Base-by-base conservation (phyloP, 495 filamentous ascomycete genomes). In the Tricharina praecox region DNA sequence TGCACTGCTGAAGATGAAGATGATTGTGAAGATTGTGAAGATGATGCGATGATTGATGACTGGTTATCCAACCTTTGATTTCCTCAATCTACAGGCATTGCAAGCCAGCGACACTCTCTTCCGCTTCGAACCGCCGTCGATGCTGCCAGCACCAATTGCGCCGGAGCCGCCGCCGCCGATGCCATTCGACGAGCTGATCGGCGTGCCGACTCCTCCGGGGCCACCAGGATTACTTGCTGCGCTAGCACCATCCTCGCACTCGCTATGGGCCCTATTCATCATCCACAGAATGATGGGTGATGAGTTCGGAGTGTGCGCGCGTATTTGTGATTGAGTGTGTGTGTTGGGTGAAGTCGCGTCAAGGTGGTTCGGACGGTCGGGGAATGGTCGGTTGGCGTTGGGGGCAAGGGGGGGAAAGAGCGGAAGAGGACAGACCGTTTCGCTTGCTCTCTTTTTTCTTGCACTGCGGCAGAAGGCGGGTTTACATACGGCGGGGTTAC, bases 1-100 rank as follows among this genome's bases (percentile, higher is more conserved):
- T n/a, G n/a, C n/a, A n/a, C n/a, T n/a, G n/a, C n/a, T n/a, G n/a
- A n/a, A n/a, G n/a, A n/a, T n/a, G n/a, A n/a, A n/a, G n/a, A n/a
- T n/a, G n/a, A n/a, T n/a, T n/a, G n/a, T n/a, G n/a, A n/a, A n/a
- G n/a, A n/a, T n/a, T n/a, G n/a, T n/a, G n/a, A n/a, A n/a, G n/a
- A n/a, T n/a, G n/a, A n/a, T n/a, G n/a, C n/a, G n/a, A n/a, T n/a
- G n/a, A n/a, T n/a, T n/a, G n/a, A n/a, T n/a, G 47, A 53, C 26
- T 25, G 34, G 24, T 23, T 25, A 20, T 28, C 56, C 23, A 55
- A 68, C 66, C 45, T 67, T 62, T 24, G 69, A 69, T 41, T 72
- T 72, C 15, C 69, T 61, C 5, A 55, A 59, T 32, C 69, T 59
- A 35, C 69, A 72, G 15, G 67, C 54, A 45, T 63, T 62, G 42